Evolutionary conservation across 2,329 filamentous ascomycete genomes (phyloP).

Genomic region (Talaromyces verruculosus): DNA sequence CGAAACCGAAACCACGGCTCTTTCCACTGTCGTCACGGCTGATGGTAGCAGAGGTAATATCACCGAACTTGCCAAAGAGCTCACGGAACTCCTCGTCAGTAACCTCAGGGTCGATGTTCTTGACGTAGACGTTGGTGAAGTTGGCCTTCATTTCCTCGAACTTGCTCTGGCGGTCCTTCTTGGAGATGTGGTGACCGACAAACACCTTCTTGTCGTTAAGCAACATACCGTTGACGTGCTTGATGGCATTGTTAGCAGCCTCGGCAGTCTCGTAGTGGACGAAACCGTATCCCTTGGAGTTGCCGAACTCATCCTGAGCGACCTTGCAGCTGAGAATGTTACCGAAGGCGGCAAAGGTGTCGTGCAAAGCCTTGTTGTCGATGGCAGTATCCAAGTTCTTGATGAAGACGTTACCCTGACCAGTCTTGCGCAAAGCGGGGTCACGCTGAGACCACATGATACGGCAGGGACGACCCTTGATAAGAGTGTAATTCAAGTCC

Average conservation of each 20-base stretch:
- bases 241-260: slow-evolving; percentile 94
- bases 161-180: slow-evolving; percentile 99
- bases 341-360: slow-evolving; percentile 97
- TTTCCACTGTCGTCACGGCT: slow-evolving; percentile 86
- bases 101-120: slow-evolving; percentile 86
- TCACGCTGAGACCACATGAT: slow-evolving; percentile 99
- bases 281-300: slow-evolving; percentile 98
- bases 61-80: slow-evolving; percentile 87
- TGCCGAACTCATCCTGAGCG: slow-evolving; percentile 92
- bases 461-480: slow-evolving; percentile 97
- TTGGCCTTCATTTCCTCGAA: slow-evolving; percentile 99
- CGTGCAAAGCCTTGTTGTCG: slow-evolving; percentile 99
- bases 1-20: slow-evolving; percentile 93
- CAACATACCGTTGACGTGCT: slow-evolving; percentile 99
- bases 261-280: slow-evolving; percentile 99
- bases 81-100: slow-evolving; percentile 92
- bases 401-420: slow-evolving; percentile 99
- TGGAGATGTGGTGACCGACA: slow-evolving; percentile 97
- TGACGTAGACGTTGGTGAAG: slow-evolving; percentile 99
- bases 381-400: slow-evolving; percentile 99
- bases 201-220: slow-evolving; percentile 99
- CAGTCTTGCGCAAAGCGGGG: slow-evolving; percentile 97
- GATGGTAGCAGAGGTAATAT: slow-evolving; percentile 93
- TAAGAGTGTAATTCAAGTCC: slow-evolving; percentile 98
- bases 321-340: slow-evolving; percentile 99